Evolutionary conservation across 371 early-diverging fungal genomes (phyloP).

Genomic region (Rhizopus delemar): DNA sequence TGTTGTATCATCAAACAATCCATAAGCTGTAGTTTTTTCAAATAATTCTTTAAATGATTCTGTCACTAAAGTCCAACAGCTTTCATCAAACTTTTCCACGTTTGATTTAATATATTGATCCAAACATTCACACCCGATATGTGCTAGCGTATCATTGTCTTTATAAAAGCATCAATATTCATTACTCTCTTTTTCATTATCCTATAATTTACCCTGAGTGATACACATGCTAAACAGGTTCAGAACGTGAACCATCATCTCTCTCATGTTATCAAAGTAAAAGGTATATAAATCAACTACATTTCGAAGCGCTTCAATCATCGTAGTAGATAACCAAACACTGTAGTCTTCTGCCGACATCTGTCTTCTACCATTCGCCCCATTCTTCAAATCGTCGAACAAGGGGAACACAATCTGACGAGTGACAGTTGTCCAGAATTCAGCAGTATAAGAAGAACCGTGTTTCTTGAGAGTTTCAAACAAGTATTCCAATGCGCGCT

Average conservation of each 20-base stretch:
- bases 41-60: slow-evolving; percentile 69
- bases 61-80: slow-evolving; percentile 75
- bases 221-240: slow-evolving; percentile 81
- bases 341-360: slow-evolving; percentile 53
- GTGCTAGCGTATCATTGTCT: slow-evolving; percentile 89
- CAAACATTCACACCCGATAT: slow-evolving; percentile 89
- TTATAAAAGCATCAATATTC: not conserved
- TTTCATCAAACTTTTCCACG: slow-evolving; percentile 63
- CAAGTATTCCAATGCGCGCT: slow-evolving; percentile 77
- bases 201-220: slow-evolving; percentile 60
- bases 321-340: slow-evolving; percentile 61
- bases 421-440: slow-evolving; percentile 82
- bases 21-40: slow-evolving; percentile 79
- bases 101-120: slow-evolving; percentile 86
- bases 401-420: slow-evolving; percentile 87
- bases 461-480: slow-evolving; percentile 79
- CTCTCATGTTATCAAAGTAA: slow-evolving; percentile 71
- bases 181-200: not conserved
- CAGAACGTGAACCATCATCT: slow-evolving; percentile 74
- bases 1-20: slow-evolving; percentile 67
- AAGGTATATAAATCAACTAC: slow-evolving; percentile 83
- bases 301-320: slow-evolving; percentile 86
- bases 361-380: slow-evolving; percentile 29
- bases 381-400: slow-evolving; percentile 76
- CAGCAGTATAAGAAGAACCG: slow-evolving; percentile 68